A percentile compares a stretch with the other conserved stretches of the same genome.
Conservation (phyloP, 1,139 yeast genomes). For the Wickerhamiella infanticola region DNA sequence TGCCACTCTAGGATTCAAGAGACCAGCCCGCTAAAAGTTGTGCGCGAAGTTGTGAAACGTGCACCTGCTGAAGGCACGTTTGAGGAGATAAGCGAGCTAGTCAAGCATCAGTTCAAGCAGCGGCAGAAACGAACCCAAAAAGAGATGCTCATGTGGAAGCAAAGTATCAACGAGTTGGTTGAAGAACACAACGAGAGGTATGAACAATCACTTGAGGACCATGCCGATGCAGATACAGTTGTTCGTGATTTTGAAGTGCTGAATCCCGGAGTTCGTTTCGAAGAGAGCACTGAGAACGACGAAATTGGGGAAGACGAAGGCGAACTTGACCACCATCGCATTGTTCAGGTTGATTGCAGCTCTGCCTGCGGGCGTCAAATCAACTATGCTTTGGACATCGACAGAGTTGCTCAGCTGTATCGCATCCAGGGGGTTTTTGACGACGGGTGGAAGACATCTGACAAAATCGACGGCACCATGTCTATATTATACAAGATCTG, state of each 20-base stretch:
- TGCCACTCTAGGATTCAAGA: not conserved
- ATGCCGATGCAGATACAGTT: not conserved
- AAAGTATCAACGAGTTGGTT: not conserved
- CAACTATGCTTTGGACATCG: constrained; percentile 2
- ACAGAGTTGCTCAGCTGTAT: constrained; percentile 16
- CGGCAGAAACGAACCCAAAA: not conserved
- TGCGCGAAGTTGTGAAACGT: not conserved
- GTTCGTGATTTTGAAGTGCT: not conserved
- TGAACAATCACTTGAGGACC: not conserved
- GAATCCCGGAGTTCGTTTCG: not conserved
- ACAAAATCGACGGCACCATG: constrained; percentile 37
- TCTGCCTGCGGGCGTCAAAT: not conserved
- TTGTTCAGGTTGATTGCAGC: not conserved
- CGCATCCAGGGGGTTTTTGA: constrained; percentile 18
- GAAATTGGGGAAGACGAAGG: not conserved
- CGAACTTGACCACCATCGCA: not conserved
- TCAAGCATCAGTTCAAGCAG: not conserved
- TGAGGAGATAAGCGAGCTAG: not conserved
- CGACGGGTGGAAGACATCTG: constrained; percentile 23
- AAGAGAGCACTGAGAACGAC: not conserved
- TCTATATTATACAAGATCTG: constrained; percentile 32
- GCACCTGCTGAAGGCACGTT: not conserved
- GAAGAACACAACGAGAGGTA: not conserved
- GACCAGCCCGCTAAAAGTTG: not conserved
- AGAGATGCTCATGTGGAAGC: not conserved